These are phyloP conservation scores for Malus sieversii DNA, from an alignment of 306 rosid species.

Conservation along the genomic window DNA sequence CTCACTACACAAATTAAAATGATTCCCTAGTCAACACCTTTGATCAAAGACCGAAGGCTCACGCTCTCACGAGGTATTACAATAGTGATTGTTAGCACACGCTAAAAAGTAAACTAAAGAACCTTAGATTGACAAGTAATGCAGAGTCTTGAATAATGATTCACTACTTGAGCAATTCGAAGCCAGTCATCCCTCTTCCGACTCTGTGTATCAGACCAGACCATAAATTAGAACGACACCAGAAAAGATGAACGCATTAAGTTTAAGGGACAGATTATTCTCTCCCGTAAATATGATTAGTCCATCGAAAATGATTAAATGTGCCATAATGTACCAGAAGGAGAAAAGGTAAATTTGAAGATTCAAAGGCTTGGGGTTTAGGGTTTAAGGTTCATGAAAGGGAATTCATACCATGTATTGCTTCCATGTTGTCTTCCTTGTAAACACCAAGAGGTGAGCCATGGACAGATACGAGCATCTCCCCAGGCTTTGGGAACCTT, in stretches of 20 bases:
- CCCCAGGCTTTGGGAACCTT: conserved; percentile 80
- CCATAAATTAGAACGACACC: neutral
- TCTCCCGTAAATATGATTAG: neutral
- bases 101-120: neutral
- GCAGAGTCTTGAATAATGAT: neutral
- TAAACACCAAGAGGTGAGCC: conserved; percentile 89
- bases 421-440: conserved; percentile 89
- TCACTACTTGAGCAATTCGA: neutral
- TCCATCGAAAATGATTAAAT: neutral
- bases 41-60: no score
- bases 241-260: neutral
- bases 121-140: neutral
- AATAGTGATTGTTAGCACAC: neutral
- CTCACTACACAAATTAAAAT: no score
- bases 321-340: neutral
- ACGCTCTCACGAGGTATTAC: neutral
- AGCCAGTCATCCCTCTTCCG: conserved; percentile 11
- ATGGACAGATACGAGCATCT: conserved; percentile 82
- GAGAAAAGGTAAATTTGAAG: neutral
- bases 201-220: conserved; percentile 4
- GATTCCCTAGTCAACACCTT: no score
- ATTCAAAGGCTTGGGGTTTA: neutral
- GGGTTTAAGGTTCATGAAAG: neutral
- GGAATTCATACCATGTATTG: conserved; percentile 54
- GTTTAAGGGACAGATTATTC: neutral